These are phyloP conservation scores for Erigeron philadelphicus DNA, from an alignment of 140 eudicot genomes.

Conservation along the genomic window DNA sequence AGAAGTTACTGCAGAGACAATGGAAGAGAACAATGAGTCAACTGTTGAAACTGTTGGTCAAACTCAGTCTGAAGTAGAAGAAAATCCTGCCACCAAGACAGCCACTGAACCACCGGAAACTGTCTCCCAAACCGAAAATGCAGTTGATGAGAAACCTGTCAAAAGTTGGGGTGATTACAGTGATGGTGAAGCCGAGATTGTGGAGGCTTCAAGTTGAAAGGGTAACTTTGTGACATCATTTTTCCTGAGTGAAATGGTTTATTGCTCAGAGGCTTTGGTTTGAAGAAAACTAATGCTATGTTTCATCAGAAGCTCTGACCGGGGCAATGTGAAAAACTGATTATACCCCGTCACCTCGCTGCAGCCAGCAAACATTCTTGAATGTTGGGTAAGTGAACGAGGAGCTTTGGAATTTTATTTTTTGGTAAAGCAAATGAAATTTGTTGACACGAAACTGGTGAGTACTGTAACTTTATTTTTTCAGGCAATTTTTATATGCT, in stretches of 20 bases:
- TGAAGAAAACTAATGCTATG: slow-evolving; percentile 29
- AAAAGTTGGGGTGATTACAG: slow-evolving; percentile 86
- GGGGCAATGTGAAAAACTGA: slow-evolving; percentile 26
- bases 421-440: slow-evolving; percentile 26
- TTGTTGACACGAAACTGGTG: slow-evolving; percentile 18
- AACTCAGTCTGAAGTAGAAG: slow-evolving; percentile 23
- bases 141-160: slow-evolving; percentile 35
- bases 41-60: slow-evolving; percentile 18
- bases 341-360: slow-evolving; percentile 25
- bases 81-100: slow-evolving; percentile 13
- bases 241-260: slow-evolving; percentile 32
- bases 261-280: slow-evolving; percentile 34
- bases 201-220: slow-evolving; percentile 45
- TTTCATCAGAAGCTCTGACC: slow-evolving; percentile 22
- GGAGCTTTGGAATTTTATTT: slow-evolving; percentile 20
- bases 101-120: slow-evolving; percentile 21
- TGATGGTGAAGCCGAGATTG: slow-evolving; percentile 60
- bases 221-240: slow-evolving; percentile 13
- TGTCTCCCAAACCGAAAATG: slow-evolving; percentile 20
- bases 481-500: slow-evolving; percentile 16
- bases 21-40: slow-evolving; percentile 23
- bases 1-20: slow-evolving; percentile 41
- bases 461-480: slow-evolving; percentile 22
- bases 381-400: slow-evolving; percentile 13
- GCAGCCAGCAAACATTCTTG: slow-evolving; percentile 6